Evolutionary conservation across 148 eudicot species (phyloP), one percentile per base, ranked within the genome.

Genomic region (Chenopodium berlandieri): DNA sequence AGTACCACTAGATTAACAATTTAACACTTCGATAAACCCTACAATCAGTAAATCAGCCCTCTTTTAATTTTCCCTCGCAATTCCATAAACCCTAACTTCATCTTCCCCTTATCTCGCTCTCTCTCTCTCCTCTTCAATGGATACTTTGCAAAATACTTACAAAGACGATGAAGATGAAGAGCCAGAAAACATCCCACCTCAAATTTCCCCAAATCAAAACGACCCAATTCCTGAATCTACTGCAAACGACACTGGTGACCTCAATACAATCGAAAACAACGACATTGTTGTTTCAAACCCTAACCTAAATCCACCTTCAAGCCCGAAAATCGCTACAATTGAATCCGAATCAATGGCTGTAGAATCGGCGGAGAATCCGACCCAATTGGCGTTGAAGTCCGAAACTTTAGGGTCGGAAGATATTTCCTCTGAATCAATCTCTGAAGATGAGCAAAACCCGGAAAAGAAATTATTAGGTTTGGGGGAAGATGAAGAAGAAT

Each of bases 91-190:
- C 78, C 73, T 64, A 64, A 65, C 16, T 75, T 58, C 54, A 1
- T 46, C 22, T 46, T 37, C 50, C 16, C 71, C 67, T 77, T 40
- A 52, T 68, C 62, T 40, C 46, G 13, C 60, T 31, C 27, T 31
- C 37, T 64, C 60, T 16, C 48, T 66, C 78, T 58, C 62, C 2
- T 68, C 32, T 40, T 9, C 47, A 20, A 85, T 85, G 87, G 87
- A 85, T 67, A 85, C 82, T 75, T 79, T 85, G 12, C 85, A 62
- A 63, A 62, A 82, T 20, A 77, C 87, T 4, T 85, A 82, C 80
- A 67, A 40, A 37, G 87, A 82, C 77, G 86, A 80, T 17, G 82
- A 79, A 4, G 82, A 79, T 19, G 73, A 75, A 5, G 30, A 73
- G 9, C 32, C 64, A 46, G 3, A 22, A 75, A 68, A 40, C 19